A percentile compares a stretch with the other conserved stretches of the same genome.
Conservation (phyloP, 208 protist species). For the Trypanosomatidae sp. region DNA sequence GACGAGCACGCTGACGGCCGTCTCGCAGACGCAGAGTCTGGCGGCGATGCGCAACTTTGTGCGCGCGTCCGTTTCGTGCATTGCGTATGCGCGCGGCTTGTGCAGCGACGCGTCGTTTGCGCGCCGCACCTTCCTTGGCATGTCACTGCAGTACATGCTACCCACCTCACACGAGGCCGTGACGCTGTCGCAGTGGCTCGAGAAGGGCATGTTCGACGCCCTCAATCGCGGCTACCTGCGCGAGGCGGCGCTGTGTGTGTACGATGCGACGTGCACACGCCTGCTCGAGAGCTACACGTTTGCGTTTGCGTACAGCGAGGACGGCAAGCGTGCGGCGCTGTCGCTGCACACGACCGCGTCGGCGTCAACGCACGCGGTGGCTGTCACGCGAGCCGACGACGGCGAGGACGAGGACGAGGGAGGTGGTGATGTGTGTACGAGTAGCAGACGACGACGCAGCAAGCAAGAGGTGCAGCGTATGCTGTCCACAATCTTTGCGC, state of each 20-base stretch:
- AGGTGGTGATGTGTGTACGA: background rate
- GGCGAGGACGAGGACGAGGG: background rate
- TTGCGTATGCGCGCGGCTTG: conserved; percentile 60
- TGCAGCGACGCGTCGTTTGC: conserved; percentile 61
- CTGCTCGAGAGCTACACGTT: conserved; percentile 74
- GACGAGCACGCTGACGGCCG: conserved; percentile 21
- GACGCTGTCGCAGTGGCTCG: conserved; percentile 58
- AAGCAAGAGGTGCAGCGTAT: conserved; percentile 48
- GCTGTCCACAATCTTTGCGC: conserved; percentile 34
- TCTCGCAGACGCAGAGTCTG: conserved; percentile 61
- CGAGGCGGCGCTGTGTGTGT: conserved; percentile 64
- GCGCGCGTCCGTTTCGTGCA: conserved; percentile 52
- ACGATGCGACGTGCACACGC: conserved; percentile 30
- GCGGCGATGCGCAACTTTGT: conserved; percentile 76
- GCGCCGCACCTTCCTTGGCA: conserved; percentile 32
- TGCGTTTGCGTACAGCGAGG: conserved; percentile 34
- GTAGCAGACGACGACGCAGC: conserved; percentile 7
- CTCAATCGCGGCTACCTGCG: conserved; percentile 67
- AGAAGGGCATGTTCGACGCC: conserved; percentile 70
- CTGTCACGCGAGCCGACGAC: background rate
- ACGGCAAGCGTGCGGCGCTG: conserved; percentile 28
- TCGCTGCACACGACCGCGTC: conserved; percentile 23
- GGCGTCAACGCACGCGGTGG: background rate
- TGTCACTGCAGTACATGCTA: conserved; percentile 46
- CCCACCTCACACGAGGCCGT: conserved; percentile 31